These are phyloP conservation scores for Cutaneotrichosporon sp. DNA, from an alignment of 1,284 basidiomycete genomes.

Conservation along the genomic window DNA sequence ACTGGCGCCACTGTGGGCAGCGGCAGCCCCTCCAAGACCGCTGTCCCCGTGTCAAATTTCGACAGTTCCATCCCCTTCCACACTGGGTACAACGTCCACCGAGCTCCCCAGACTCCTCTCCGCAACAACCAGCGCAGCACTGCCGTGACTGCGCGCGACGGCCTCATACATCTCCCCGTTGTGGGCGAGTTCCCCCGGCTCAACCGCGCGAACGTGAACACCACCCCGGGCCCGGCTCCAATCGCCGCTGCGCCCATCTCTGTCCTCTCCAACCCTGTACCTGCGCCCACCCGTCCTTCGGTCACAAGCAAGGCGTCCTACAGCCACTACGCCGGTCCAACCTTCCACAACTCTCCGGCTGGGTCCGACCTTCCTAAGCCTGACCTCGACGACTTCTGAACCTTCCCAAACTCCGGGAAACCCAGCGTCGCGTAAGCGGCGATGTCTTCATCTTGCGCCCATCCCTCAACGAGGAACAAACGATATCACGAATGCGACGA, in stretches of 20 bases:
- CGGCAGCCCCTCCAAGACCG: slow-evolving; percentile 5
- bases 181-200: slow-evolving; percentile 46
- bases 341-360: slow-evolving; percentile 51
- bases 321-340: slow-evolving; percentile 49
- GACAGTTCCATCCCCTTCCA: slow-evolving; percentile 38
- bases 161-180: slow-evolving; percentile 23
- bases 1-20: slow-evolving; percentile 5
- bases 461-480: neutral
- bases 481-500: neutral
- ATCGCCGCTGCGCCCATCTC: neutral
- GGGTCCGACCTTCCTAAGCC: slow-evolving; percentile 45
- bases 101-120: slow-evolving; percentile 47
- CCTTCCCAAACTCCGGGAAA: neutral
- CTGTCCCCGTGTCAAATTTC: slow-evolving; percentile 32
- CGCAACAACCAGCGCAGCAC: slow-evolving; percentile 23
- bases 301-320: neutral
- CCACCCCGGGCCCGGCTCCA: neutral
- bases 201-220: slow-evolving; percentile 18
- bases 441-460: neutral
- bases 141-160: neutral
- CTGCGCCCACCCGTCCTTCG: too few species aligned
- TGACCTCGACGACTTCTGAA: slow-evolving; percentile 49
- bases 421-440: neutral
- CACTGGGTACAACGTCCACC: slow-evolving; percentile 44
- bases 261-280: too few species aligned